A percentile compares a stretch with the other conserved stretches of the same genome.
These are phyloP conservation scores for Collariella sp. DNA, from an alignment of 495 filamentous ascomycete genomes.

Conservation along the genomic window DNA sequence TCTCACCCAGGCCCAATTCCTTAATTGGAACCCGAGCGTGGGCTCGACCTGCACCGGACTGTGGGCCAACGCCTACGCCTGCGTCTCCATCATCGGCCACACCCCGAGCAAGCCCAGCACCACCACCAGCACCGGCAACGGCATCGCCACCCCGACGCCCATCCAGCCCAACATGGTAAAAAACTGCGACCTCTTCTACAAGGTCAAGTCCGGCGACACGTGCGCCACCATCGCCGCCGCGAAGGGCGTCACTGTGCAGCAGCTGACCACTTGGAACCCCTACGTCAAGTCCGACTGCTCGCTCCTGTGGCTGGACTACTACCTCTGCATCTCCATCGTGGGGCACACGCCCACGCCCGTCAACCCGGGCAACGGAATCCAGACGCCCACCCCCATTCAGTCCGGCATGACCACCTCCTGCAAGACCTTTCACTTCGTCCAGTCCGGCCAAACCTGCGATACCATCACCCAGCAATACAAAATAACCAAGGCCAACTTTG, in stretches of 20 bases:
- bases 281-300: too few species aligned
- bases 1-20: not conserved
- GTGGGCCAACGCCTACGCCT: too few species aligned
- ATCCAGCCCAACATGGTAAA: not conserved
- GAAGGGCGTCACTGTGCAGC: too few species aligned
- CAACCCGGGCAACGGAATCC: not conserved
- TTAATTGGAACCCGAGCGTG: slow-evolving; percentile 1
- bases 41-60: not conserved
- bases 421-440: not conserved
- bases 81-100: too few species aligned
- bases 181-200: too few species aligned
- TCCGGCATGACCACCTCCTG: not conserved
- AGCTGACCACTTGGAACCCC: too few species aligned
- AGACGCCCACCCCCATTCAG: not conserved
- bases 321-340: too few species aligned
- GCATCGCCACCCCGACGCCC: not conserved
- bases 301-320: too few species aligned
- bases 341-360: too few species aligned
- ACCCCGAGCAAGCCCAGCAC: too few species aligned
- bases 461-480: not conserved
- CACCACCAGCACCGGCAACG: not conserved
- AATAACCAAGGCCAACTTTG: not conserved
- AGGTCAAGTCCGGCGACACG: not conserved
- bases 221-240: not conserved
- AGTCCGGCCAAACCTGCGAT: not conserved